A percentile compares a stretch with the other conserved stretches of the same genome.
These are phyloP conservation scores for Synchytrium microbalum DNA, from an alignment of 371 early-diverging fungal species.

Conservation along the genomic window DNA sequence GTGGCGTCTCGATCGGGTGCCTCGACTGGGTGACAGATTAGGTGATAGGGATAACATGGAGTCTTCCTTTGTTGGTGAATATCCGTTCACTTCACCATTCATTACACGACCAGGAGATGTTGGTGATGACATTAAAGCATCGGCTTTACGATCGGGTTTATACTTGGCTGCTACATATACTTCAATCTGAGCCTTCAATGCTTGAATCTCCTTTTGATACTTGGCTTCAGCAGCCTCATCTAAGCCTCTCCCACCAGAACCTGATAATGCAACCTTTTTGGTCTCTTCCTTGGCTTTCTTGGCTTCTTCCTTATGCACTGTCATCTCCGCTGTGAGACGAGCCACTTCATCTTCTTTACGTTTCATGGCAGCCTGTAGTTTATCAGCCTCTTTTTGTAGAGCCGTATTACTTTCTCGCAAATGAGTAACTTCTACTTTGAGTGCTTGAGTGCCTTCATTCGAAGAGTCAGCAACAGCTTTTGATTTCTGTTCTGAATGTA, in stretches of 20 bases:
- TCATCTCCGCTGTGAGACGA: conserved; percentile 50
- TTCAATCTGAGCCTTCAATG: conserved; percentile 49
- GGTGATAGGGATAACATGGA: conserved; percentile 8
- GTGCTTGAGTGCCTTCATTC: conserved; percentile 42
- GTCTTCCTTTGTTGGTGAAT: conserved; percentile 15
- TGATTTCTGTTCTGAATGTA: conserved; percentile 14
- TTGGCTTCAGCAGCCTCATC: conserved; percentile 28
- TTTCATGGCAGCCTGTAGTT: conserved; percentile 46
- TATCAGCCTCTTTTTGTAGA: conserved; percentile 36
- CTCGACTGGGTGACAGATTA: not conserved
- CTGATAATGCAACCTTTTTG: not conserved
- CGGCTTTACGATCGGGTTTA: conserved; percentile 34
- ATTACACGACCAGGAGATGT: conserved; percentile 14
- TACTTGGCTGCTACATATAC: conserved; percentile 32
- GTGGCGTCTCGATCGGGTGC: not conserved
- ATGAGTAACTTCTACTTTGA: conserved; percentile 49
- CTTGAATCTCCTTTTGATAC: conserved; percentile 52
- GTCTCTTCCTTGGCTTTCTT: conserved; percentile 32
- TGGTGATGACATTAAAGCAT: conserved; percentile 19
- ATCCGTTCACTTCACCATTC: conserved; percentile 4
- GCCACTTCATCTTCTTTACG: conserved; percentile 61
- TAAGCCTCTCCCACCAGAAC: conserved; percentile 15
- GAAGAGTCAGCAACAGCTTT: conserved; percentile 23
- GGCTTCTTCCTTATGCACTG: conserved; percentile 47
- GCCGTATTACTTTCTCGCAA: conserved; percentile 42